Base-by-base conservation (phyloP, 2,329 filamentous ascomycete species). In the Zasmidium angulare region DNA sequence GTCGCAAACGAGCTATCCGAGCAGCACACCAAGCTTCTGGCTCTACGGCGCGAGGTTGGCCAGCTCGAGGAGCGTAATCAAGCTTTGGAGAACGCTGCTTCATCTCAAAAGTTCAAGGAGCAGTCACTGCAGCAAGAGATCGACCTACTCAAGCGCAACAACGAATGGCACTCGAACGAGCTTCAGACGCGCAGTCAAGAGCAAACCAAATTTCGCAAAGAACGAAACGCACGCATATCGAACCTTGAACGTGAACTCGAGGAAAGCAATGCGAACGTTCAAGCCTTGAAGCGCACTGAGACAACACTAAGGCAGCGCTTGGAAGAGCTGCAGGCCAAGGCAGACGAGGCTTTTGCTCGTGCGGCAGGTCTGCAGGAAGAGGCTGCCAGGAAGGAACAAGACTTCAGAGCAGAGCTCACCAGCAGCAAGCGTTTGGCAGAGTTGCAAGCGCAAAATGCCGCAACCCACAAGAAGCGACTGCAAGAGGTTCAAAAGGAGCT, bases 141-240 rank as follows among this genome's bases (percentile, higher is more conserved):
- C 36, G 91, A 96, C 46, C 82, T 96, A 57, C 86, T 93, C 19
- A 92, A 91, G 73, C 89, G 89, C 70, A 96, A 92, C 78, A 90
- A 91, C 65, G 93, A 98, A 68, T 99, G 92, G 90, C 89, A 95
- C 57, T 91, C 97, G 71, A 87, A 83, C 46, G 95, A 99, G 75
- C 83, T 98, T 21, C 93, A 96, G 79, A 93, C 90, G 0, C 96
- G 96, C 78, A 88, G 85, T 62, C 85, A 88, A 9, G 95, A 99
- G 72, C 87, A 91, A 50, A 84, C 93, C 66, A 96, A 93, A 71
- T 93, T 90, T 76, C 87, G 95, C 63, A 98, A 96, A 72, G 95
- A 99, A 73, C 98, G 97, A 81, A 90, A 90, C 63, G 88, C 91
- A 1, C 89, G 90, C 43, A 91, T 98, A 67, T 85, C 92, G 9